These are phyloP conservation scores for Perkinsus marinus DNA, from an alignment of 169 alveolate species.

Conservation along the genomic window DNA sequence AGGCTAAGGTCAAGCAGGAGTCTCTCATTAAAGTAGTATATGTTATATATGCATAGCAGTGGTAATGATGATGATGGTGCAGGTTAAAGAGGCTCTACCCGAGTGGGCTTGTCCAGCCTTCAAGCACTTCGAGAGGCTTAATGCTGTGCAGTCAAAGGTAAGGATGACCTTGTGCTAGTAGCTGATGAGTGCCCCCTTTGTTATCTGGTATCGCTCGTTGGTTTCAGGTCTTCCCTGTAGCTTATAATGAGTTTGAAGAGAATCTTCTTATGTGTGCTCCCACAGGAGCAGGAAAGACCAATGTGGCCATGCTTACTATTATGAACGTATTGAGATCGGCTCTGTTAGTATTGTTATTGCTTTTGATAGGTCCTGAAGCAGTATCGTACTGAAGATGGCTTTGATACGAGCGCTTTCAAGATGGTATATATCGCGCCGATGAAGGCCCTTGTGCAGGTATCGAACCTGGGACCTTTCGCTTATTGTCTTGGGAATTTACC, in stretches of 20 bases:
- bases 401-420: slow-evolving; percentile 72
- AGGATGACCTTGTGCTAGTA: too few species aligned
- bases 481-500: slow-evolving; percentile 2
- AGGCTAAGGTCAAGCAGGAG: not conserved
- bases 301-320: slow-evolving; percentile 94
- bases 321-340: slow-evolving; percentile 64
- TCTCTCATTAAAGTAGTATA: not conserved
- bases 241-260: slow-evolving; percentile 78
- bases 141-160: slow-evolving; percentile 80
- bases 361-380: slow-evolving; percentile 26
- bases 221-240: slow-evolving; percentile 73
- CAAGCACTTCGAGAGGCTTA: slow-evolving; percentile 53
- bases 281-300: slow-evolving; percentile 99
- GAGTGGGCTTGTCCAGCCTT: slow-evolving; percentile 87
- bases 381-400: slow-evolving; percentile 29
- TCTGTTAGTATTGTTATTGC: slow-evolving; percentile 6
- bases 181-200: too few species aligned
- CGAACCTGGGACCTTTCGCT: slow-evolving; percentile 20
- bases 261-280: slow-evolving; percentile 99
- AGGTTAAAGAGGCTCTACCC: slow-evolving; percentile 58
- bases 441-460: slow-evolving; percentile 92
- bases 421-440: slow-evolving; percentile 97
- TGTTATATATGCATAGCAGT: not conserved
- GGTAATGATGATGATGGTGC: slow-evolving; percentile 3
- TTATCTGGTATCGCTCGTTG: too few species aligned